Evolutionary conservation across 2,329 filamentous ascomycete genomes (phyloP), one percentile per base, ranked within the genome.

Genomic region (Mycosphaerella sp.): DNA sequence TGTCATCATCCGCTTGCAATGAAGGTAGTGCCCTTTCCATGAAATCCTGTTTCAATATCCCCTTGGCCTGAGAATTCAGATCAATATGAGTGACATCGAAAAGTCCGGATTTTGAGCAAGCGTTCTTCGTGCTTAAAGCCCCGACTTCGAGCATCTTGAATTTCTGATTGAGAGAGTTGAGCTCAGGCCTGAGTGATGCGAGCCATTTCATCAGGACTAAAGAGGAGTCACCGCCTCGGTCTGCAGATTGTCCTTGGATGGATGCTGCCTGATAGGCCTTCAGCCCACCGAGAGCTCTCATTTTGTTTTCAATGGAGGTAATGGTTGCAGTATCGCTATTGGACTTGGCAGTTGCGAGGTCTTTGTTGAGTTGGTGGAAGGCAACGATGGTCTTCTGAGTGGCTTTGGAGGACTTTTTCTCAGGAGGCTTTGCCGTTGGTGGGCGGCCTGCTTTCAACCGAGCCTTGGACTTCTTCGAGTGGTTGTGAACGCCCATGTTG

Each of bases 31-130:
- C 87, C 21, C 89, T 79, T 59, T 88, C 73, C 90, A 98, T 95
- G 64, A 98, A 97, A 68, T 98, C 89, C 66, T 96, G 89, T 68
- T 94, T 82, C 51, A 83, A 66, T 59, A 98, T 98, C 0, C 82
- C 84, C 1, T 84, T 76, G 41, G 84, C 84, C 65, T 95, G 89
- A 53, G 89, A 93, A 69, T 94, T 87, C 50, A 98, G 73, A 66
- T 98, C 93, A 66, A 98, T 96, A 57, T 89, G 81, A 55, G 84
- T 79, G 62, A 95, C 81, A 32, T 86, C 75, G 61, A 97, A 86
- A 39, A 79, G 66, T 6, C 76, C 76, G 55, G 85, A 86, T 54
- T 75, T 80, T 0, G 89, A 91, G 68, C 89, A 95, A 12, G 85
- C 86, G 67, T 98, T 98, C 35, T 79, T 78, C 2, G 83, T 86